A percentile compares a stretch with the other conserved stretches of the same genome.
These are phyloP conservation scores for Lentinula sp. DNA, from an alignment of 768 basidiomycete genomes.

Conservation along the genomic window DNA sequence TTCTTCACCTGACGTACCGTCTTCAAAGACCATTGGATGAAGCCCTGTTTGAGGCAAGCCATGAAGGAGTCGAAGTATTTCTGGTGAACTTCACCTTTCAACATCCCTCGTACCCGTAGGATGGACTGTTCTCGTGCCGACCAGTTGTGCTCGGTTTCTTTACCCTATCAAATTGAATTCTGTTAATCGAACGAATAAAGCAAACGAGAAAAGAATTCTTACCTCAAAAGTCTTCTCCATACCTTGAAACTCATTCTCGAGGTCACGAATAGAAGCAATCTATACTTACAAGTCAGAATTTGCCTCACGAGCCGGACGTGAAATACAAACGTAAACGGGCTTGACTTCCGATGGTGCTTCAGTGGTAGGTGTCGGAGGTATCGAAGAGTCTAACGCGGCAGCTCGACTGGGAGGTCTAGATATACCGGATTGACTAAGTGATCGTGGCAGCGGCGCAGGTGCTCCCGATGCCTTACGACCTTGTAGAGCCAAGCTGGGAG, in stretches of 20 bases:
- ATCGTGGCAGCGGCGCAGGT: conserved; percentile 29
- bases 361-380: conserved; percentile 26
- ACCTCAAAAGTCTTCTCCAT: conserved; percentile 85
- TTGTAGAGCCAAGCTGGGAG: conserved; percentile 66
- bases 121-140: conserved; percentile 71
- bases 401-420: conserved; percentile 59
- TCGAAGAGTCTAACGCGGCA: conserved; percentile 35
- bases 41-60: conserved; percentile 65
- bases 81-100: conserved; percentile 76
- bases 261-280: conserved; percentile 81
- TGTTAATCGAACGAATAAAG: no score
- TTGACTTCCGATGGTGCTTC: conserved; percentile 43
- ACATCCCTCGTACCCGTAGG: conserved; percentile 78
- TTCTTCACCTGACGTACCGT: conserved; percentile 38
- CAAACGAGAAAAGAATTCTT: conserved; percentile 9
- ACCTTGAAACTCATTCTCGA: conserved; percentile 76
- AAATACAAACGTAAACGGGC: conserved; percentile 59
- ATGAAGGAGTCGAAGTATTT: conserved; percentile 75
- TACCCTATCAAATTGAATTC: conserved; percentile 54
- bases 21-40: conserved; percentile 80
- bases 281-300: conserved; percentile 18
- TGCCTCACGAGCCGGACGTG: background rate
- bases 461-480: conserved; percentile 42
- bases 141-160: conserved; percentile 98
- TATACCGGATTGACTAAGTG: conserved; percentile 41